A percentile compares a stretch with the other conserved stretches of the same genome.
Evolutionary conservation across 441 rosid species (phyloP).

Genomic region (Kokia cookei): DNA sequence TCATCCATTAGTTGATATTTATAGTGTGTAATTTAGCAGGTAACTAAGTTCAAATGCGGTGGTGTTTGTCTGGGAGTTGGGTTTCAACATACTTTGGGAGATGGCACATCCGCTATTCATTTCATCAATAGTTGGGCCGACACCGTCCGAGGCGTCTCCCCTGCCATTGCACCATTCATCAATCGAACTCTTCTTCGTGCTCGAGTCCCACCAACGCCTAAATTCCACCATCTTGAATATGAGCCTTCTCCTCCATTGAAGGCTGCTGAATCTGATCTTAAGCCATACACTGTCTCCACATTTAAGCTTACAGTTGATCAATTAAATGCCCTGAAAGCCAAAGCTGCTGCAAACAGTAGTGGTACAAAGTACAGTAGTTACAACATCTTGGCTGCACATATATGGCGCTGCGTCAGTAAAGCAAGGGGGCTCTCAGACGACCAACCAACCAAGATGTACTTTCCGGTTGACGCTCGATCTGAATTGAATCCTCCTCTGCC

Average conservation of each 20-base stretch:
- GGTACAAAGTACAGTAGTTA: not conserved
- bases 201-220: not conserved
- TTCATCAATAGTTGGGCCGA: slow-evolving; percentile 19
- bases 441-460: too few relatives aligned
- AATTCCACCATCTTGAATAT: slow-evolving; percentile 1
- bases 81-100: slow-evolving; percentile 14
- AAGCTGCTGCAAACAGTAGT: not conserved
- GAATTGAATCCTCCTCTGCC: too few relatives aligned
- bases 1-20: too few relatives aligned
- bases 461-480: too few relatives aligned
- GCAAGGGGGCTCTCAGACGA: not conserved
- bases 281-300: not conserved
- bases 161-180: not conserved
- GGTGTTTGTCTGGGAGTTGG: slow-evolving; percentile 13
- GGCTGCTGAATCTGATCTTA: not conserved
- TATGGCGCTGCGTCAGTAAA: too few relatives aligned
- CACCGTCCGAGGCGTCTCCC: slow-evolving; percentile 6
- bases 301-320: too few relatives aligned
- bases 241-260: slow-evolving; percentile 2
- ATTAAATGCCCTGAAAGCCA: not conserved
- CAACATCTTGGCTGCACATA: not conserved
- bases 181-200: not conserved
- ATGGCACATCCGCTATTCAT: slow-evolving; percentile 1
- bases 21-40: not conserved
- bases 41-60: slow-evolving; percentile 26